Evolutionary conservation across 768 basidiomycete species (phyloP), one percentile per base, ranked within the genome.

Genomic region (Leccinum variicolor): DNA sequence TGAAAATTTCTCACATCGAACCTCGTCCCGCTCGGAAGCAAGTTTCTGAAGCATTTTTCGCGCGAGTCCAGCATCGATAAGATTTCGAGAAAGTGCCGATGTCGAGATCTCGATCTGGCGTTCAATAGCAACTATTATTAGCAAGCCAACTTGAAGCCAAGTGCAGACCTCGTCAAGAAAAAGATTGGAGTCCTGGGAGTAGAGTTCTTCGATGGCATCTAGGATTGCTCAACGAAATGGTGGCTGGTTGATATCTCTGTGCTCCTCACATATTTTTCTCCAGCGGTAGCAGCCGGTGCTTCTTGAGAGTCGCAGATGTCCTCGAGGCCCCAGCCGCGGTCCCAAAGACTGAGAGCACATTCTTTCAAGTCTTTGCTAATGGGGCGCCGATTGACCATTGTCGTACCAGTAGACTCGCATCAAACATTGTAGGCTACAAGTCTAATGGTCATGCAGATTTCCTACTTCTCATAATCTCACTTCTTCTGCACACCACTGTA

Each of bases 281-380:
- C 72, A 74, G 2, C 63, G 63, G 52, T 65, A 69, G 10, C 70
- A 54, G 46, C 67, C 28, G 3, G 28, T 73, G 1, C 57, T 57
- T 5, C 36, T 10, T 13, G 70, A 73, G 15, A 75, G 57, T 6
- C 64, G 36, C 1, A 73, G 57, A 73, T 71, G 5, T 67, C 57
- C 1, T 59, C 51, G 1, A 57, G 13, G 2, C 46, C 52, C 65
- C 66, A 73, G 21, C 26, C 26, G 15, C 8, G 4, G 15, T 48
- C 10, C 47, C 47, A 28, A 14, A 48, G 25, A 17, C 14, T 14
- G 15, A 48, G 21, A 48, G 23, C 45, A 47, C 13, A 47, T 23
- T 14, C 25, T 26, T 48, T 48, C 23, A 14, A 14, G 25, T 28
- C 47, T 2, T 23, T 15, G 25, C 25, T 47, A 13, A 47, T 25